Evolutionary conservation across 2,329 filamentous ascomycete genomes (phyloP).

Genomic region (Grosmannia huntii): DNA sequence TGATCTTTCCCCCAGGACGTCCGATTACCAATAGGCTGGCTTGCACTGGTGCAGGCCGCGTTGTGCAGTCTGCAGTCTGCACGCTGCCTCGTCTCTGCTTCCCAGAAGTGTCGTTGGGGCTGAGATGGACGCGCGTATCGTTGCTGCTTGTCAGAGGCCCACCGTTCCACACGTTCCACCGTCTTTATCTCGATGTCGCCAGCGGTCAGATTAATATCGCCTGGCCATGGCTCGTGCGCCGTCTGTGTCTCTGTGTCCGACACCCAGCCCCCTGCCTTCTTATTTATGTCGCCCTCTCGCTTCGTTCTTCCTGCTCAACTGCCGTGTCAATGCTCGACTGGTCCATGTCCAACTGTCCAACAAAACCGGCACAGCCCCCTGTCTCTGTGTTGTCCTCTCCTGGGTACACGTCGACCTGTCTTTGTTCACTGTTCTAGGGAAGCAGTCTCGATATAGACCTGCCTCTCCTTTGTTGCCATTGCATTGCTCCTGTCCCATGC

Average conservation of each 20-base stretch:
- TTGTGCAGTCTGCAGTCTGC: not conserved
- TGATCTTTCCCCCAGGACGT: not conserved
- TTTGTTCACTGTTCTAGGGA: not conserved
- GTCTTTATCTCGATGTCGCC: not conserved
- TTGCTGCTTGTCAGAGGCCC: not conserved
- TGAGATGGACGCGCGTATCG: not conserved
- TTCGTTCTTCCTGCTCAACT: not conserved
- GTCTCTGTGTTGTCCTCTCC: too few relatives aligned
- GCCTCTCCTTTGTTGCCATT: not conserved
- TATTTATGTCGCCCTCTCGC: not conserved
- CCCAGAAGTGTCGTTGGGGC: not conserved
- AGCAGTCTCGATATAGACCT: too few relatives aligned
- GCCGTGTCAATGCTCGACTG: not conserved
- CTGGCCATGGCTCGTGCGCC: not conserved
- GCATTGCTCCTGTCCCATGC: not conserved
- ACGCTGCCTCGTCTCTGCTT: not conserved
- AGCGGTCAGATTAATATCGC: not conserved
- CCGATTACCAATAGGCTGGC: not conserved
- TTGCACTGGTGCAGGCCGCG: not conserved
- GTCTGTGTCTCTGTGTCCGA: not conserved
- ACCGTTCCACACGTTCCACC: not conserved
- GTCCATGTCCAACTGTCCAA: not conserved
- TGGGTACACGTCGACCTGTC: too few relatives aligned
- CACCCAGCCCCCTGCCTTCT: not conserved
- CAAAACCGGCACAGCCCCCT: not conserved